Percentiles rank a stretch among this genome's conserved stretches.
Conservation (phyloP, 2,329 filamentous ascomycete genomes). For the Talaromyces sp. region DNA sequence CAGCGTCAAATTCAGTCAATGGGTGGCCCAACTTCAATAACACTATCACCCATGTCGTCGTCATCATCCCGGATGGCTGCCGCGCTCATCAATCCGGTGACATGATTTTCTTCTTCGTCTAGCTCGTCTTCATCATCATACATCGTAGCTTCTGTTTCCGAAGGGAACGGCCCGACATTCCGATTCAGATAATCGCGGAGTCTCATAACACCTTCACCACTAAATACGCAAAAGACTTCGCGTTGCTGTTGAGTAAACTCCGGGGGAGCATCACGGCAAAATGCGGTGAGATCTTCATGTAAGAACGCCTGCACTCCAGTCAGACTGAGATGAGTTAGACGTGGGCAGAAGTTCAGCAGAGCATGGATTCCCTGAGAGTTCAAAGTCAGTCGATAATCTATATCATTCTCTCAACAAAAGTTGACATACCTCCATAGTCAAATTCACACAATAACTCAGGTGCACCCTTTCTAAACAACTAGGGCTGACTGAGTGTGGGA, state of each 20-base stretch:
- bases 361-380: conserved; percentile 73
- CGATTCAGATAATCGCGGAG: conserved; percentile 74
- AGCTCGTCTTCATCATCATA: conserved; percentile 45
- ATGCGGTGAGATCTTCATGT: conserved; percentile 75
- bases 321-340: conserved; percentile 88
- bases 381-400: conserved; percentile 29
- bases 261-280: conserved; percentile 79
- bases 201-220: conserved; percentile 73
- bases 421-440: conserved; percentile 71
- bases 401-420: not conserved
- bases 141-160: conserved; percentile 41
- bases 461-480: conserved; percentile 87
- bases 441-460: conserved; percentile 85
- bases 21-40: conserved; percentile 34
- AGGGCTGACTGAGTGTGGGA: conserved; percentile 56
- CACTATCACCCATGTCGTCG: conserved; percentile 25
- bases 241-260: conserved; percentile 96
- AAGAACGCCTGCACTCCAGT: conserved; percentile 92
- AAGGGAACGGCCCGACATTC: conserved; percentile 32
- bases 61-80: conserved; percentile 42
- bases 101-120: conserved; percentile 42
- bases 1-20: conserved; percentile 26
- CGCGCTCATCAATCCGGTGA: conserved; percentile 42
- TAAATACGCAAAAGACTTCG: conserved; percentile 96
- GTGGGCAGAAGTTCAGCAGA: conserved; percentile 84